phyloP scores from a whole-genome alignment of 164 flowering plant species.

The Berberis vulgaris region DNA sequence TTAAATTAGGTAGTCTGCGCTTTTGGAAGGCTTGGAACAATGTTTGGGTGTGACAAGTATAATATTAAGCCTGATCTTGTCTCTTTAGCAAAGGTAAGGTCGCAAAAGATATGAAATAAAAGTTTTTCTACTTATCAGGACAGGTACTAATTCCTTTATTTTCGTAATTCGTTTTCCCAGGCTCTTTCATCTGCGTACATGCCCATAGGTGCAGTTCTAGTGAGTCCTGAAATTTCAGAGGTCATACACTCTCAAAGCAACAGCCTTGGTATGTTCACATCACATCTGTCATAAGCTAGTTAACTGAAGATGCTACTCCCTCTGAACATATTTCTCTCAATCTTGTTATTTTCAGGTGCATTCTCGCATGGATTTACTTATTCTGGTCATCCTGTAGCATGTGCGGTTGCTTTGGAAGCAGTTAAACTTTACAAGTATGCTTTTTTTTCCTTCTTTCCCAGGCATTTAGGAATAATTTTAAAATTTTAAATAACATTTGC shows the following conservation, averaged over 20 bases:
- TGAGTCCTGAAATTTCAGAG: slow-evolving; percentile 84
- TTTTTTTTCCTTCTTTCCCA: neutral
- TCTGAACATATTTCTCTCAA: neutral
- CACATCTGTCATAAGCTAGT: neutral
- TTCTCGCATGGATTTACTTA: slow-evolving; percentile 97
- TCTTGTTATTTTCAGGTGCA: slow-evolving; percentile 40
- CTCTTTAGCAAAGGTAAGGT: slow-evolving; percentile 73
- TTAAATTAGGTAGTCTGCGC: slow-evolving; percentile 73
- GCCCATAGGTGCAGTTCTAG: slow-evolving; percentile 96
- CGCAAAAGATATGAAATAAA: slow-evolving; percentile 13
- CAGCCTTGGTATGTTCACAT: slow-evolving; percentile 60
- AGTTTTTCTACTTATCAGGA: neutral
- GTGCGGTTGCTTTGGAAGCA: slow-evolving; percentile 95
- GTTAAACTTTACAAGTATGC: slow-evolving; percentile 78
- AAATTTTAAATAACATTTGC: too few species aligned
- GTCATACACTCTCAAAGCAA: slow-evolving; percentile 86
- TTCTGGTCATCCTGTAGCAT: slow-evolving; percentile 96
- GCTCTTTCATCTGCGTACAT: slow-evolving; percentile 86
- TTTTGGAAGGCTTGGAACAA: slow-evolving; percentile 94
- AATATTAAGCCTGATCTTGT: slow-evolving; percentile 90
- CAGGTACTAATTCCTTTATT: neutral
- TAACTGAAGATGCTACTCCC: neutral
- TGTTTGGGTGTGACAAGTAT: slow-evolving; percentile 94
- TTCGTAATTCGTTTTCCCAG: slow-evolving; percentile 22
- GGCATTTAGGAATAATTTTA: neutral